Conservation (phyloP, 176 grass and related monocot species). For the Carex myosuroides region DNA sequence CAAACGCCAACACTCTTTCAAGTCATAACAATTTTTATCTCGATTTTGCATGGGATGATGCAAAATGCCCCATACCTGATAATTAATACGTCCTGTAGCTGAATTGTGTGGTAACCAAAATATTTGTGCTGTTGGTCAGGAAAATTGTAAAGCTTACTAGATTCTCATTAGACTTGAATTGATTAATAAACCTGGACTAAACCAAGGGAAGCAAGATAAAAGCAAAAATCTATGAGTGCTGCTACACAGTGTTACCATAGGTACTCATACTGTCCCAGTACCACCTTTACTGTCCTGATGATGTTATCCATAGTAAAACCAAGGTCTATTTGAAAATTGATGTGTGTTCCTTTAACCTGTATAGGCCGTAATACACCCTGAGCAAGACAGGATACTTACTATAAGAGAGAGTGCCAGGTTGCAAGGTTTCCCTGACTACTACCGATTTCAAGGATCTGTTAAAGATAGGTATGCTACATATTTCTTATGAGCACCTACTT, state of each 20-base stretch:
- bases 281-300: conserved; percentile 17
- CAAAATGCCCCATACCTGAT: background rate
- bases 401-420: conserved; percentile 83
- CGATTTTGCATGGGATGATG: background rate
- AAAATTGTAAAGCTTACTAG: background rate
- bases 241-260: background rate
- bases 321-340: background rate
- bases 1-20: background rate
- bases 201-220: background rate
- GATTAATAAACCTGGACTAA: background rate
- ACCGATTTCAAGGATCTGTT: conserved; percentile 70
- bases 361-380: conserved; percentile 81
- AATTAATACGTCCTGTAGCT: background rate
- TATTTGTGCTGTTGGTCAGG: background rate
- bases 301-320: background rate
- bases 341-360: conserved; percentile 23
- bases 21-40: background rate
- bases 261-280: background rate
- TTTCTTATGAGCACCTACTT: background rate
- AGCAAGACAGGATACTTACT: conserved; percentile 70
- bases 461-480: conserved; percentile 55
- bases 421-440: conserved; percentile 90
- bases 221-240: background rate
- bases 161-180: background rate
- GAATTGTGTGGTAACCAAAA: background rate